phyloP scores from a whole-genome alignment of 2,329 filamentous ascomycete genomes.

The Monilinia fructicola region DNA sequence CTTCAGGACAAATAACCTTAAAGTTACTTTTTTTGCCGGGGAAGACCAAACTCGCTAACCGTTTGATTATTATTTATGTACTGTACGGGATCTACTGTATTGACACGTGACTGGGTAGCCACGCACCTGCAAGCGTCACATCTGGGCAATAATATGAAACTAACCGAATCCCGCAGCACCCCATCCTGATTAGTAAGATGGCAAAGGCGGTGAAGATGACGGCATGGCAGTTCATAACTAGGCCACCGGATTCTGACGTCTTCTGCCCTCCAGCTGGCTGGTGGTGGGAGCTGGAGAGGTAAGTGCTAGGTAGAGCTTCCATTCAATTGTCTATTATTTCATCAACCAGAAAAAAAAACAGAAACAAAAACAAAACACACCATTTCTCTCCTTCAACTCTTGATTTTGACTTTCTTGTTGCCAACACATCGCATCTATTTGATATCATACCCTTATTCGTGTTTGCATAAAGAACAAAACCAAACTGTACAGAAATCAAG shows the following conservation, averaged over 20 bases:
- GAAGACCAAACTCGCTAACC: background rate
- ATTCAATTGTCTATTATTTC: background rate
- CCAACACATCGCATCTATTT: background rate
- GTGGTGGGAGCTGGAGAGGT: background rate
- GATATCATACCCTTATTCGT: background rate
- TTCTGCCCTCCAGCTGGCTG: background rate
- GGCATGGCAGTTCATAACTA: slow-evolving; percentile 15
- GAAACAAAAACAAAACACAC: background rate
- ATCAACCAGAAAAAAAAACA: too few relatives aligned
- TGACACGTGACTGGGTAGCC: too few relatives aligned
- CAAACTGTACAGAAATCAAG: slow-evolving; percentile 19
- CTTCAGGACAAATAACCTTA: slow-evolving; percentile 22
- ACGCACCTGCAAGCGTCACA: too few relatives aligned
- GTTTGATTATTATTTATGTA: too few relatives aligned
- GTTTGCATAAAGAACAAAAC: background rate
- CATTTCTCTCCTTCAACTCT: background rate
- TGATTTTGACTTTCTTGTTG: background rate
- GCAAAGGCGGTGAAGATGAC: slow-evolving; percentile 10
- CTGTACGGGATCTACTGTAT: too few relatives aligned
- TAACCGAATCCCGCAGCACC: too few relatives aligned
- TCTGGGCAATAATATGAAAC: too few relatives aligned
- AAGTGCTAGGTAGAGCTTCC: background rate
- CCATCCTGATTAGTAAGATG: background rate
- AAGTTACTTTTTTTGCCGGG: slow-evolving; percentile 7
- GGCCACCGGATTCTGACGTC: slow-evolving; percentile 23